A percentile compares a stretch with the other conserved stretches of the same genome.
Conservation (phyloP, 495 filamentous ascomycete species). For the Achaetomiella virescens region DNA sequence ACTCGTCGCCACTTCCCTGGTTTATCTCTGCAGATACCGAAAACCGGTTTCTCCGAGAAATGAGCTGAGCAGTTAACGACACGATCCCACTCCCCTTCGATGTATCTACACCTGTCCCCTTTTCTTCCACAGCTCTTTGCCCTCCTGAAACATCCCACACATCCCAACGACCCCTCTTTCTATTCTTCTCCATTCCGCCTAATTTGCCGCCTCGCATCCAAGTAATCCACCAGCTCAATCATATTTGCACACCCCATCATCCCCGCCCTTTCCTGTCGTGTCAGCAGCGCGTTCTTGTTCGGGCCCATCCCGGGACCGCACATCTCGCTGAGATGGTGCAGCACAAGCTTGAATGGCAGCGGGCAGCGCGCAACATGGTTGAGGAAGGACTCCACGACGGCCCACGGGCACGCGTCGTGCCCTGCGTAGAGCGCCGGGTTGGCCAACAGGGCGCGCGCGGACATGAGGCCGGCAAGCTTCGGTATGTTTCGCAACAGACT, state of each 20-base stretch:
- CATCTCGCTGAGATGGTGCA: slow-evolving; percentile 63
- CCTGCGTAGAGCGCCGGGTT: slow-evolving; percentile 59
- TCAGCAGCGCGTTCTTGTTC: slow-evolving; percentile 42
- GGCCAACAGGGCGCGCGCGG: slow-evolving; percentile 54
- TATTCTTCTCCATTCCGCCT: slow-evolving; percentile 23
- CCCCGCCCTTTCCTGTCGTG: slow-evolving; percentile 43
- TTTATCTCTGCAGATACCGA: too few species aligned
- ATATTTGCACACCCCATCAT: slow-evolving; percentile 48
- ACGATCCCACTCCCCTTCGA: too few species aligned
- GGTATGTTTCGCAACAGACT: too few species aligned
- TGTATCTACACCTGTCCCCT: too few species aligned
- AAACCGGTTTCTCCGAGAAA: too few species aligned
- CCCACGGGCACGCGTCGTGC: slow-evolving; percentile 50
- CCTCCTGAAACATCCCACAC: neutral
- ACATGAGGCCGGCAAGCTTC: slow-evolving; percentile 51
- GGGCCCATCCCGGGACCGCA: slow-evolving; percentile 44
- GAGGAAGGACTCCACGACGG: slow-evolving; percentile 54
- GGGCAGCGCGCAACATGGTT: slow-evolving; percentile 44
- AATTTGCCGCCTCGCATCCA: slow-evolving; percentile 45
- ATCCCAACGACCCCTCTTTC: neutral
- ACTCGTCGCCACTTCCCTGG: too few species aligned
- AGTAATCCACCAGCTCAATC: slow-evolving; percentile 54
- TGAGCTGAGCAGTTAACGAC: too few species aligned
- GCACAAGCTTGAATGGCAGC: slow-evolving; percentile 52
- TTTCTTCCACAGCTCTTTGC: too few species aligned